Conservation (phyloP, 2,329 filamentous ascomycete genomes). For the Monilinia fructicola region DNA sequence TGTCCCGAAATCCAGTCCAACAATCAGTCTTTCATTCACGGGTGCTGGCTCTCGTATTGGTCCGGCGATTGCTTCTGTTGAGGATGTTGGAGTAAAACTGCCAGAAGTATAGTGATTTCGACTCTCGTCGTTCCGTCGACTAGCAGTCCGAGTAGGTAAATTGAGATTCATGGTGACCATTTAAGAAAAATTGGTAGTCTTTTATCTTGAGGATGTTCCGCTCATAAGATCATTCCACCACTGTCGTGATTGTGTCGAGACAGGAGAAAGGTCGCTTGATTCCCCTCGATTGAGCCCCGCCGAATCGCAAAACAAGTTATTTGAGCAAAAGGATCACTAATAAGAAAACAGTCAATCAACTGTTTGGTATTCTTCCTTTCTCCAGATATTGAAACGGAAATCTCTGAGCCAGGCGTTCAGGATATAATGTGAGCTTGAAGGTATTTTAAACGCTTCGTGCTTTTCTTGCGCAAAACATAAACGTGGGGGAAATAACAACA, state of each 20-base stretch:
- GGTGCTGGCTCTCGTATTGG: conserved; percentile 55
- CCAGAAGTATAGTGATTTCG: conserved; percentile 35
- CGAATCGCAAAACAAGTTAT: not conserved
- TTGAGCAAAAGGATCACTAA: not conserved
- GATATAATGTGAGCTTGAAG: not conserved
- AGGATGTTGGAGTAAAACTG: conserved; percentile 53
- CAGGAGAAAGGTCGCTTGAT: conserved; percentile 18
- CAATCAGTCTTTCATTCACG: conserved; percentile 64
- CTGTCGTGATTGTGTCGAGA: conserved; percentile 1
- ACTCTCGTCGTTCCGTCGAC: conserved; percentile 39
- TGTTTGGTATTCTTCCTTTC: not conserved
- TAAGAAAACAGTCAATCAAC: not conserved
- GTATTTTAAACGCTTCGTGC: not conserved
- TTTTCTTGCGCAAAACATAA: not conserved
- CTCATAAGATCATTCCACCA: conserved; percentile 22
- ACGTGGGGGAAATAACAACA: not conserved
- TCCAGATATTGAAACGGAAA: not conserved
- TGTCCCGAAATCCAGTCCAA: conserved; percentile 82
- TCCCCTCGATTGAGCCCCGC: conserved; percentile 13
- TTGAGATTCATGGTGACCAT: conserved; percentile 39
- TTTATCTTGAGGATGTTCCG: conserved; percentile 16
- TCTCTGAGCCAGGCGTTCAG: not conserved
- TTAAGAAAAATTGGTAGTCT: not conserved
- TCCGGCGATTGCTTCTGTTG: conserved; percentile 62
- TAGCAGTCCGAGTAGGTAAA: conserved; percentile 38